Conservation (phyloP, 129 eudicot genomes). For the Lactuca saligna region DNA sequence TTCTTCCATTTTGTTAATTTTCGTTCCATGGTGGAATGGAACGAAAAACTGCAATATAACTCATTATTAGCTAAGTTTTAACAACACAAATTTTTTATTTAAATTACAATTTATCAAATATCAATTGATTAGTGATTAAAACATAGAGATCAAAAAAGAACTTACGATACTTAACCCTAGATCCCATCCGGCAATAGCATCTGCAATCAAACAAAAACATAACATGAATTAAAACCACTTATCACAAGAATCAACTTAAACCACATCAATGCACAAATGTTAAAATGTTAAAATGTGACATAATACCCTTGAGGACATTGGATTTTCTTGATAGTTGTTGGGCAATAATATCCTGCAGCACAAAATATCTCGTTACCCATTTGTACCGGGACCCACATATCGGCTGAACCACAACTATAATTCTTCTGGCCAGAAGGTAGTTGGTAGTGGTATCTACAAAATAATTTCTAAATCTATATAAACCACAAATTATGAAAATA, state of each 20-base stretch:
- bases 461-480: conserved; percentile 31
- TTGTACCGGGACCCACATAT: conserved; percentile 69
- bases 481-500: conserved; percentile 7
- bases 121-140: too few relatives aligned
- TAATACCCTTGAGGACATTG: conserved; percentile 69
- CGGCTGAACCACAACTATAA: conserved; percentile 94
- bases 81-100: too few relatives aligned
- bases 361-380: conserved; percentile 70
- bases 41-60: too few relatives aligned
- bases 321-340: conserved; percentile 60
- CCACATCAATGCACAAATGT: conserved; percentile 1
- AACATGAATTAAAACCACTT: conserved; percentile 4
- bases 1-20: too few relatives aligned
- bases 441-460: conserved; percentile 85
- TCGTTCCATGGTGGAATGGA: too few relatives aligned
- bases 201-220: conserved; percentile 46
- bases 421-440: conserved; percentile 78
- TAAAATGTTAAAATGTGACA: background rate
- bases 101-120: too few relatives aligned
- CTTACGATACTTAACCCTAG: conserved; percentile 61
- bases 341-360: conserved; percentile 87
- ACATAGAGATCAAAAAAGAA: background rate
- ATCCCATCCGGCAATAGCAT: conserved; percentile 82
- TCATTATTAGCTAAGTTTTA: too few relatives aligned
- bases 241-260: conserved; percentile 12